Evolutionary conservation across 1,284 basidiomycete species (phyloP), one percentile per base, ranked within the genome.

Genomic region (Ustilago nuda): DNA sequence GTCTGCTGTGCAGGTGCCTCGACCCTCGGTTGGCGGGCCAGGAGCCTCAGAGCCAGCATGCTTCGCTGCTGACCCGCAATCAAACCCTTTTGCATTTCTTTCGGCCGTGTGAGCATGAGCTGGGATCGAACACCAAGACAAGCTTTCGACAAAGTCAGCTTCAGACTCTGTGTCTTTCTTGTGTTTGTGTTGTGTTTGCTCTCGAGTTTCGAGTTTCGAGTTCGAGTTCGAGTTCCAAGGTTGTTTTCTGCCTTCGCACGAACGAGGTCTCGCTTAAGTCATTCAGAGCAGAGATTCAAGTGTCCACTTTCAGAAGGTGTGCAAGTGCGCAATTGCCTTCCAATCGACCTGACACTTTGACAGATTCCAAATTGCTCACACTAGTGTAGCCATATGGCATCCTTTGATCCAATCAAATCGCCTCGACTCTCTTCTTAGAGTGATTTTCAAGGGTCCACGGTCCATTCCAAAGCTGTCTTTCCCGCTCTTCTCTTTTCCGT

Each of bases 271-370:
- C 39, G 39, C 39, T 41, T 41, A 6, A 41, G 15, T n/a, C 7
- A 12, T 41, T 17, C 7, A 17, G 17, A 17, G 17, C 15, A 17
- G 15, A 41, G 39, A 41, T 41, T 27, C 27, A 33, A 33, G 52
- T 12, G 45, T 7, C 4, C 50, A 52, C 50, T 52, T 54, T 54
- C 33, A 54, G 37, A 35, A 37, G 35, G 35, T n/a, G 52, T 54
- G 52, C 23, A 27, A 27, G n/a, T 30, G 19, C 32, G 33, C 6
- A 23, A 36, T 54, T 37, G 35, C 9, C 23, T 33, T 54, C 52
- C 52, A n/a, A 33, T 54, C 52, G 52, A 54, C 39, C 33, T 32
- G n/a, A 27, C 2, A 27, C 23, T 27, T 27, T 3, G 23, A 19
- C 45, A 27, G 48, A 50, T 30, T 50, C 32, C 27, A 32, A 50